Conservation (phyloP, 495 filamentous ascomycete species). For the Margaritispora aquatica region DNA sequence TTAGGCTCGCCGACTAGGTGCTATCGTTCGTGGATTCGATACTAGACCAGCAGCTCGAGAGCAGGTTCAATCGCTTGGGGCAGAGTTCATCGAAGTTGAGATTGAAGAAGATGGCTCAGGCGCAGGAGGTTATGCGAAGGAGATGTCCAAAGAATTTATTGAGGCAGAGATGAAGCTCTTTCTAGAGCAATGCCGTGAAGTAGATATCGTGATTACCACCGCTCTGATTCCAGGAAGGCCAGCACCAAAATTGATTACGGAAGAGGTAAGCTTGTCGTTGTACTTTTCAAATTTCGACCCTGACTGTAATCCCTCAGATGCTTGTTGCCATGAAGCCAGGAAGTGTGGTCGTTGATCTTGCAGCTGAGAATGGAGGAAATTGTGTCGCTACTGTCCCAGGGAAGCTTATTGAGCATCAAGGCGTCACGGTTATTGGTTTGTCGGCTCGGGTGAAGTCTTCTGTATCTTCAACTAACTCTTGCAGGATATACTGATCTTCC, state of each 20-base stretch:
- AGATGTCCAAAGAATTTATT: conserved; percentile 85
- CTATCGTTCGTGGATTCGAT: conserved; percentile 79
- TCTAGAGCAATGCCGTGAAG: conserved; percentile 70
- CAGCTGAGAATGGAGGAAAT: conserved; percentile 75
- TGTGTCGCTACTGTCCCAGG: conserved; percentile 69
- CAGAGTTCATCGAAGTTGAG: conserved; percentile 79
- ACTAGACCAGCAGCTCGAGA: conserved; percentile 72
- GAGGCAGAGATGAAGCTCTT: conserved; percentile 85
- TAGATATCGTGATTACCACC: conserved; percentile 84
- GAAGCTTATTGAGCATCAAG: conserved; percentile 59
- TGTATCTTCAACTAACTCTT: not conserved
- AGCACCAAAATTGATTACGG: conserved; percentile 71
- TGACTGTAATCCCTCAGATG: conserved; percentile 38
- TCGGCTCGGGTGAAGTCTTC: not conserved
- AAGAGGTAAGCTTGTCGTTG: conserved; percentile 31
- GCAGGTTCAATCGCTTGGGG: conserved; percentile 78
- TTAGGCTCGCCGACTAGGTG: conserved; percentile 65
- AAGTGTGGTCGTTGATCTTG: conserved; percentile 74
- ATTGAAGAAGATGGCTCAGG: conserved; percentile 80
- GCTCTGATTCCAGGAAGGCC: conserved; percentile 72
- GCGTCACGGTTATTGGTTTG: conserved; percentile 72
- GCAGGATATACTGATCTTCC: conserved; percentile 75
- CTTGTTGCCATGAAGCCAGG: conserved; percentile 75
- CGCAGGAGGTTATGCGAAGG: conserved; percentile 75
- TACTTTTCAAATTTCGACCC: not conserved